Conservation (phyloP, 768 basidiomycete genomes). For the Stropharia rugosoannulata region DNA sequence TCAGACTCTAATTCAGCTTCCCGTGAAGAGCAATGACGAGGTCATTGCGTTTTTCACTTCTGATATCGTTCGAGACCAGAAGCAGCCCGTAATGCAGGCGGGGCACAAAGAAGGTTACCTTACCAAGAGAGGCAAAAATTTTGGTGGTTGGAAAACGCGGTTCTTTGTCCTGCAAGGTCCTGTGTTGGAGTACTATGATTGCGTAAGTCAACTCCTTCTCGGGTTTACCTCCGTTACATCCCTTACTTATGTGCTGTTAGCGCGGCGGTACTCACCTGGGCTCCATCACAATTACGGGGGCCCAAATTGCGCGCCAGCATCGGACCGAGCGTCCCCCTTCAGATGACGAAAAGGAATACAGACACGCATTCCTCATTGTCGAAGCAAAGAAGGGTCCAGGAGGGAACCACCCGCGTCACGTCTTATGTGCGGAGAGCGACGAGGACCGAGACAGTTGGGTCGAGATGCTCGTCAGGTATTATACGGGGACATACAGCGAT, state of each 20-base stretch:
- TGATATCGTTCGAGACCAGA: slow-evolving; percentile 77
- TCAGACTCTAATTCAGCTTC: slow-evolving; percentile 76
- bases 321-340: slow-evolving; percentile 49
- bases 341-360: slow-evolving; percentile 90
- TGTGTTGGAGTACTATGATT: slow-evolving; percentile 92
- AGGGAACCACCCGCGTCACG: slow-evolving; percentile 77
- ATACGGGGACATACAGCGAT: slow-evolving; percentile 77
- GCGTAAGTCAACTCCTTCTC: slow-evolving; percentile 54
- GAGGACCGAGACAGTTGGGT: slow-evolving; percentile 94
- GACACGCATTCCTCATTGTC: slow-evolving; percentile 97
- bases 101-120: slow-evolving; percentile 95
- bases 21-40: slow-evolving; percentile 85
- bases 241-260: slow-evolving; percentile 29
- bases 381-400: slow-evolving; percentile 77
- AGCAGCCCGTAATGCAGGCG: slow-evolving; percentile 73
- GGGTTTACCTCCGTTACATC: neutral
- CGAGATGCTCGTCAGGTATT: slow-evolving; percentile 86
- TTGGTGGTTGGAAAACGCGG: slow-evolving; percentile 96
- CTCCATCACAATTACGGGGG: slow-evolving; percentile 86
- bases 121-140: slow-evolving; percentile 95
- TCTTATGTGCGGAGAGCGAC: slow-evolving; percentile 96
- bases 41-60: slow-evolving; percentile 91
- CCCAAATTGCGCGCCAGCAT: slow-evolving; percentile 96
- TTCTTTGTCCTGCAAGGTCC: slow-evolving; percentile 94
- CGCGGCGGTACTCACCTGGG: slow-evolving; percentile 91